phyloP scores from a whole-genome alignment of 305 asterid genomes.

The Rubia peregrina region DNA sequence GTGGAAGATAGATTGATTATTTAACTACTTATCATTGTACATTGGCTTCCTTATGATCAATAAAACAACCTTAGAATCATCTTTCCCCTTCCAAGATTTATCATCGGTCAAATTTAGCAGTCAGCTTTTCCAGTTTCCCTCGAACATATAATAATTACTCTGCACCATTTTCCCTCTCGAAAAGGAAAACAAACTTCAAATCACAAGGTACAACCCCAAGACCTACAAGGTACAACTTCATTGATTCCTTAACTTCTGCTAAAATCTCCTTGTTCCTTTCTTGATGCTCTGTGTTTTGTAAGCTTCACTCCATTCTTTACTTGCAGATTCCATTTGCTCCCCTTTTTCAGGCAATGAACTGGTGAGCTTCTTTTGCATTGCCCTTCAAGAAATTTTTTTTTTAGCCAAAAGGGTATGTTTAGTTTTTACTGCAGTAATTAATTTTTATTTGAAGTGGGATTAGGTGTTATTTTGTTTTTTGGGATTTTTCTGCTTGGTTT shows the following conservation, averaged over 20 bases:
- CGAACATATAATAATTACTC: not conserved
- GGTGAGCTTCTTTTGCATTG: conserved; percentile 2
- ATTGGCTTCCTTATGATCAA: no score
- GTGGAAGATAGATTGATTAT: no score
- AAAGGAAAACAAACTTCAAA: not conserved
- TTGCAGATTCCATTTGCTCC: conserved; percentile 1
- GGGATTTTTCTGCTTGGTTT: not conserved
- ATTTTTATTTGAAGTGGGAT: not conserved
- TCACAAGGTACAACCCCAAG: not conserved
- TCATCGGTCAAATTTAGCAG: not conserved
- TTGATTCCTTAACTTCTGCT: not conserved
- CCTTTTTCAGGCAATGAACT: conserved; percentile 7
- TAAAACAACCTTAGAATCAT: not conserved
- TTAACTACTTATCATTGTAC: no score
- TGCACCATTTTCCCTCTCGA: not conserved
- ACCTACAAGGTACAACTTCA: not conserved
- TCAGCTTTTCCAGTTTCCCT: conserved; percentile 12
- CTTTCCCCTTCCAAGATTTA: not conserved
- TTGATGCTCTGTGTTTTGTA: not conserved
- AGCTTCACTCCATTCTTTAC: not conserved
- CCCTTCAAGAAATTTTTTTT: not conserved
- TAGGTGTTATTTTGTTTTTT: not conserved
- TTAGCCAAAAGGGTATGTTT: conserved; percentile 9
- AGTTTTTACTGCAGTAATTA: not conserved
- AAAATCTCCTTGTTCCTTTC: conserved; percentile 1